Conservation (phyloP, 257 asterid genomes). For the Penstemon barbatus region DNA sequence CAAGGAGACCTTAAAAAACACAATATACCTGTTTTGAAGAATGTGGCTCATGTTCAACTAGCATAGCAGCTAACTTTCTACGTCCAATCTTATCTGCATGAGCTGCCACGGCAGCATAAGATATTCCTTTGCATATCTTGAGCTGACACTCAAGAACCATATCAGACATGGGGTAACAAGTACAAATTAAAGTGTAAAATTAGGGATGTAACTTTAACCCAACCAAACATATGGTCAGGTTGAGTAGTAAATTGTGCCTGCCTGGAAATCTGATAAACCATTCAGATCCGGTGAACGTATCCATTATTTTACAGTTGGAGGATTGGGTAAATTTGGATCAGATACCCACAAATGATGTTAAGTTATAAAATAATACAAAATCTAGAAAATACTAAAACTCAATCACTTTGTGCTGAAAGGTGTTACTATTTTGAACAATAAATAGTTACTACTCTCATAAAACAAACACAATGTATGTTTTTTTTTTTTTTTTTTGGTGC, state of each 20-base stretch:
- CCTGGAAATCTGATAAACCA: slow-evolving; percentile 7
- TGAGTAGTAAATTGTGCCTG: slow-evolving; percentile 11
- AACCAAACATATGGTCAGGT: slow-evolving; percentile 7
- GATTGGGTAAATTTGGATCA: neutral
- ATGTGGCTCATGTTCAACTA: slow-evolving; percentile 89
- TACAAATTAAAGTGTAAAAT: slow-evolving; percentile 9
- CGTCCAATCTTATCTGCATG: slow-evolving; percentile 95
- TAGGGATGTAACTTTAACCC: slow-evolving; percentile 6
- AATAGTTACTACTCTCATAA: neutral
- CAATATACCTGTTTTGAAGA: slow-evolving; percentile 79
- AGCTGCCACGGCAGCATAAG: slow-evolving; percentile 98
- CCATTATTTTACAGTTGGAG: slow-evolving; percentile 7
- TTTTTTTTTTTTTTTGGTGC: too few species aligned
- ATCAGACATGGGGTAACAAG: slow-evolving; percentile 28
- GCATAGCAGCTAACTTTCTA: slow-evolving; percentile 96
- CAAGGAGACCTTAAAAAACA: slow-evolving; percentile 17
- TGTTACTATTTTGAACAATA: neutral
- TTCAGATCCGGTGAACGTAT: slow-evolving; percentile 12
- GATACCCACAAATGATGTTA: neutral
- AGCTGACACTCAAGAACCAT: slow-evolving; percentile 54
- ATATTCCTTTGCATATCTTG: slow-evolving; percentile 93
- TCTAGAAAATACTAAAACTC: slow-evolving; percentile 1
- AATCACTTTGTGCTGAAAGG: slow-evolving; percentile 5
- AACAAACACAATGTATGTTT: too few species aligned
- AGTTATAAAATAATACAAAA: neutral